These are phyloP conservation scores for Clavispora asparagi DNA, from an alignment of 805 yeast species.

Conservation along the genomic window DNA sequence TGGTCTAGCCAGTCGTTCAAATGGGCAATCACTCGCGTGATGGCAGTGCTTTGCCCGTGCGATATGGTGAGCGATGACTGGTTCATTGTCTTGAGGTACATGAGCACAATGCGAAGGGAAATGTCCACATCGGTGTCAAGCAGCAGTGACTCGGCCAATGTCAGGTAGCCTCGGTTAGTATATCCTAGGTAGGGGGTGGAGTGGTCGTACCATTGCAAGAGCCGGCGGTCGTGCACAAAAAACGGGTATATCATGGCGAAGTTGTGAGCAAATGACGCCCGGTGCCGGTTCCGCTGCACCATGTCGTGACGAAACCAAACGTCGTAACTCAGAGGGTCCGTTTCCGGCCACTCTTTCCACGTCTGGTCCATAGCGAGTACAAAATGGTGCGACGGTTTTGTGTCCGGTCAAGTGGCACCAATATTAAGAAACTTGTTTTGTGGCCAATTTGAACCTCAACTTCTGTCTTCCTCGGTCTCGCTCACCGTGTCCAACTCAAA, in stretches of 20 bases:
- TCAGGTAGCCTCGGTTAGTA: not conserved
- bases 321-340: not conserved
- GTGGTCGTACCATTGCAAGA: not conserved
- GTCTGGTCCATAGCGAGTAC: not conserved
- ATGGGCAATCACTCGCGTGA: not conserved
- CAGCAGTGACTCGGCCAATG: not conserved
- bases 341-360: not conserved
- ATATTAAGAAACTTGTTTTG: too few species aligned
- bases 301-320: not conserved
- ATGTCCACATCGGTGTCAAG: not conserved
- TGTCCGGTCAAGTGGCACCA: too few species aligned
- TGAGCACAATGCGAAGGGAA: not conserved
- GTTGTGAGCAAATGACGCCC: not conserved
- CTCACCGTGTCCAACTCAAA: constrained; percentile 25
- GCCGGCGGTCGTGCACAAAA: not conserved
- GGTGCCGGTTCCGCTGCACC: not conserved
- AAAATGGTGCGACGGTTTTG: not conserved
- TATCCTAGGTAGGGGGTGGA: not conserved
- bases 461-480: not conserved
- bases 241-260: not conserved
- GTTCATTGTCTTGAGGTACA: not conserved
- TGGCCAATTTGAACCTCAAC: too few species aligned
- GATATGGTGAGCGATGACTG: not conserved
- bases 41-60: not conserved
- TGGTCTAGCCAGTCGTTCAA: constrained; percentile 4